These are phyloP conservation scores for Heliamphora pulchella DNA, from an alignment of 179 eudicot species.

Conservation along the genomic window DNA sequence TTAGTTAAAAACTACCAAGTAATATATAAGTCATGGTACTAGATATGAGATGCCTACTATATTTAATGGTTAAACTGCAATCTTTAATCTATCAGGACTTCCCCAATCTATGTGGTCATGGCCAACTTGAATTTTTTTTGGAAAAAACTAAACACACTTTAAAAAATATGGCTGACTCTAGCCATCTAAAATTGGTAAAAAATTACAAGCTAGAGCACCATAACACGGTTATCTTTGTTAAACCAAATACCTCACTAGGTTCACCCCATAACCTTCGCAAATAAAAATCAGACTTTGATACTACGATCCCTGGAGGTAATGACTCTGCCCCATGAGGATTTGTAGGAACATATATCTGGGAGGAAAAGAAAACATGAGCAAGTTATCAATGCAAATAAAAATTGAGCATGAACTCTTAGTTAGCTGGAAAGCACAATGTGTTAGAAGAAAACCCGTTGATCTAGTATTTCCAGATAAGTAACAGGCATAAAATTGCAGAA, in stretches of 20 bases:
- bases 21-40: neutral
- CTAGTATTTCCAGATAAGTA: neutral
- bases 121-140: neutral
- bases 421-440: neutral
- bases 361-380: constrained; percentile 15
- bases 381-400: constrained; percentile 9
- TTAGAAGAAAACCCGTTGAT: neutral
- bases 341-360: constrained; percentile 73
- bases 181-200: neutral
- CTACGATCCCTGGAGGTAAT: constrained; percentile 88
- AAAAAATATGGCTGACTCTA: neutral
- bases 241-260: constrained; percentile 68
- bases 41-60: neutral
- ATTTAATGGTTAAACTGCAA: neutral
- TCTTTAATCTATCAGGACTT: neutral
- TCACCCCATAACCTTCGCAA: constrained; percentile 94
- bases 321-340: constrained; percentile 95
- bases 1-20: neutral
- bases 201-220: constrained; percentile 6
- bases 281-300: constrained; percentile 67
- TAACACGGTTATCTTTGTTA: neutral
- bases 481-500: neutral
- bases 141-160: neutral
- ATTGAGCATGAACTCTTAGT: neutral
- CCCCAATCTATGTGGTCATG: neutral